Evolutionary conservation across 805 yeast species (phyloP).

Genomic region (Candida tammaniensis): DNA sequence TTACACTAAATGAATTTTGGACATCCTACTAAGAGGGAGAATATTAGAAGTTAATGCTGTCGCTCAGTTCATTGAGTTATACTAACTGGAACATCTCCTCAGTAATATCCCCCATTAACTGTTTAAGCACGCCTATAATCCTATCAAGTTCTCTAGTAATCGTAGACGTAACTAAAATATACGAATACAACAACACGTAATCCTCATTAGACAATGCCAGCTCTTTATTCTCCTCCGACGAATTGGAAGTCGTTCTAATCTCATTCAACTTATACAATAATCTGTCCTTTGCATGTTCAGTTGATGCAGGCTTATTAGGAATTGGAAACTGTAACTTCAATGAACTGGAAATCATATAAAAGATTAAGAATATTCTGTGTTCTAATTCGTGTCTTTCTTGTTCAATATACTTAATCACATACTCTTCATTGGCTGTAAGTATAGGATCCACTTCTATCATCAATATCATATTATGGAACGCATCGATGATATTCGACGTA

Average conservation of each 20-base stretch:
- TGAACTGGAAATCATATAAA: slow-evolving; percentile 77
- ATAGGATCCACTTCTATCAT: slow-evolving; percentile 62
- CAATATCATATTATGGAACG: slow-evolving; percentile 69
- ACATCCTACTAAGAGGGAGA: background rate
- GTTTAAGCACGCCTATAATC: slow-evolving; percentile 53
- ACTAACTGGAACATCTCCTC: slow-evolving; percentile 57
- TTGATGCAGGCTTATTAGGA: slow-evolving; percentile 74
- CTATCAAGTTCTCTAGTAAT: slow-evolving; percentile 63
- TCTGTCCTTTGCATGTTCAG: slow-evolving; percentile 70
- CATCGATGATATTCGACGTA: slow-evolving; percentile 67
- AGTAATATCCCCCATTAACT: slow-evolving; percentile 62
- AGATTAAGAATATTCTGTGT: slow-evolving; percentile 68
- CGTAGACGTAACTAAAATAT: slow-evolving; percentile 66
- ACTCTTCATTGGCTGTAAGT: slow-evolving; percentile 51
- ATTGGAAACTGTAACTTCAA: slow-evolving; percentile 72
- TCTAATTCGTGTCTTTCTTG: slow-evolving; percentile 67
- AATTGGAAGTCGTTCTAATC: slow-evolving; percentile 34
- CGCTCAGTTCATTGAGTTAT: too few species aligned
- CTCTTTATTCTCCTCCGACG: slow-evolving; percentile 11
- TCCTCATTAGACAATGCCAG: slow-evolving; percentile 58
- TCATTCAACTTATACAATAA: slow-evolving; percentile 63
- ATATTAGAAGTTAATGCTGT: background rate
- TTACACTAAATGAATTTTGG: too few species aligned
- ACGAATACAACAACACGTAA: slow-evolving; percentile 73
- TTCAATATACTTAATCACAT: slow-evolving; percentile 51